Evolutionary conservation across 345 rosid species (phyloP).

Genomic region (Lepidium aucheri): DNA sequence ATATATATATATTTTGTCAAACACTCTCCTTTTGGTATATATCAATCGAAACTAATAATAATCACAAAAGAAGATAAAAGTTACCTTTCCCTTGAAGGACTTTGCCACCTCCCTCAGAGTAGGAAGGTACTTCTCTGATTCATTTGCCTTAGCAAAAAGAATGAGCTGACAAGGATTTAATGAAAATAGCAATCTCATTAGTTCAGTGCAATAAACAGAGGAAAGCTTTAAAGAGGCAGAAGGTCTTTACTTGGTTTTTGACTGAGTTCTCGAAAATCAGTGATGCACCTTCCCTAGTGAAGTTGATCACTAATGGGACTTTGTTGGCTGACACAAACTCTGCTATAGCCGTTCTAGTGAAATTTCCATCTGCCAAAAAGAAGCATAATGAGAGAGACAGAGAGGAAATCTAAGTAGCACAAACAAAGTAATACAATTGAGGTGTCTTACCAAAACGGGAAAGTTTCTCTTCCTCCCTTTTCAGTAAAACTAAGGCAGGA

Average conservation of each 20-base stretch:
- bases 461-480: slow-evolving; percentile 22
- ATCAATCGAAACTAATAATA: not conserved
- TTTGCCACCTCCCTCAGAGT: slow-evolving; percentile 72
- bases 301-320: slow-evolving; percentile 72
- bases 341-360: slow-evolving; percentile 60
- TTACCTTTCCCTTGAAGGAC: slow-evolving; percentile 87
- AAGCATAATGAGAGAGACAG: slow-evolving; percentile 10
- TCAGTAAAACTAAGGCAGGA: slow-evolving; percentile 37
- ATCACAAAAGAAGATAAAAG: not conserved
- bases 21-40: not conserved
- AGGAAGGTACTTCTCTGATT: slow-evolving; percentile 61
- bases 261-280: slow-evolving; percentile 65
- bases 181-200: not conserved
- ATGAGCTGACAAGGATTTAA: slow-evolving; percentile 47
- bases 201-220: not conserved
- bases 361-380: slow-evolving; percentile 60
- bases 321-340: slow-evolving; percentile 82
- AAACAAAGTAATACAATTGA: not conserved
- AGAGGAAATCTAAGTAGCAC: not conserved
- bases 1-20: no score
- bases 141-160: slow-evolving; percentile 65
- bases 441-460: slow-evolving; percentile 24
- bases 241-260: slow-evolving; percentile 64
- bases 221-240: not conserved
- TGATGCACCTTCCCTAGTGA: slow-evolving; percentile 79